Conservation (phyloP, 148 eudicot genomes). For the Suaeda aralocaspica region DNA sequence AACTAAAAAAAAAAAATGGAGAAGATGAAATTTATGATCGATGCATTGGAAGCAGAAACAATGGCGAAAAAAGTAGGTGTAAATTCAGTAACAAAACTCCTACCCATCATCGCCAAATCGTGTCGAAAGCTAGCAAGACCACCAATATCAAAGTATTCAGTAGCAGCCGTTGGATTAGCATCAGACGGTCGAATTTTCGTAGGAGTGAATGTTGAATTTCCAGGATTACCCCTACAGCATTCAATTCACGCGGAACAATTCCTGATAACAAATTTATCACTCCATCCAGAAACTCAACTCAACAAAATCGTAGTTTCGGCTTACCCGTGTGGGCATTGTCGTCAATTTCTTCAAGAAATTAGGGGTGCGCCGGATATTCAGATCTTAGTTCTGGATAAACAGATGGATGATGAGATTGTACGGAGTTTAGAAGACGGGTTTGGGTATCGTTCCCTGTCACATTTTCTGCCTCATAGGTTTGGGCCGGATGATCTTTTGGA, state of each 20-base stretch:
- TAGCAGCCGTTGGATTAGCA: slow-evolving; percentile 66
- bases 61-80: slow-evolving; percentile 43
- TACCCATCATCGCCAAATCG: slow-evolving; percentile 52
- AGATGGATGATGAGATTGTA: background rate
- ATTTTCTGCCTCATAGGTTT: slow-evolving; percentile 53
- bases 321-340: slow-evolving; percentile 98
- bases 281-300: slow-evolving; percentile 39
- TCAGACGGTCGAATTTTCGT: slow-evolving; percentile 76
- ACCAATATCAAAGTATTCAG: slow-evolving; percentile 64
- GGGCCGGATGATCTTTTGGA: slow-evolving; percentile 69
- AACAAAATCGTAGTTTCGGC: slow-evolving; percentile 63
- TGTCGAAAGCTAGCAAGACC: slow-evolving; percentile 53
- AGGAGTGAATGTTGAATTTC: slow-evolving; percentile 86
- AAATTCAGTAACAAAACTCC: slow-evolving; percentile 46
- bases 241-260: slow-evolving; percentile 94
- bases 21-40: slow-evolving; percentile 46
- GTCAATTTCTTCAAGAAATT: slow-evolving; percentile 87
- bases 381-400: slow-evolving; percentile 35
- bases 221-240: slow-evolving; percentile 69
- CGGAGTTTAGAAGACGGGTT: slow-evolving; percentile 29
- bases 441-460: slow-evolving; percentile 38
- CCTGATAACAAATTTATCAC: slow-evolving; percentile 54
- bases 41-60: slow-evolving; percentile 48
- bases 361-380: slow-evolving; percentile 49
- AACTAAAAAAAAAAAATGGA: slow-evolving; percentile 30